Conservation (phyloP, 176 grass and related monocot genomes). For the Eleusine indica region DNA sequence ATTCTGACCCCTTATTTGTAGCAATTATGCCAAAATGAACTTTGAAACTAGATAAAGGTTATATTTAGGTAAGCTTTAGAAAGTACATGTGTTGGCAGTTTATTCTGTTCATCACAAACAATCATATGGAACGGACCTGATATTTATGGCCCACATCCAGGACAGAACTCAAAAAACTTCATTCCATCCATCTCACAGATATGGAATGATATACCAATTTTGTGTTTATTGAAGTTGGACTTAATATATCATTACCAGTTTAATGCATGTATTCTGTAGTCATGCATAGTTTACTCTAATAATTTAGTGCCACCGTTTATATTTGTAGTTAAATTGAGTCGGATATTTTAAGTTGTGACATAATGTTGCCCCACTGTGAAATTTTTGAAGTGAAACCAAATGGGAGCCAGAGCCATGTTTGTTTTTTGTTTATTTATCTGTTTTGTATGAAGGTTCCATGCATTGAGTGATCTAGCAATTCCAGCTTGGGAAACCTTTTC, state of each 20-base stretch:
- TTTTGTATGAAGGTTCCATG: not conserved
- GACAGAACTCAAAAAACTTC: not conserved
- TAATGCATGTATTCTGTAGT: not conserved
- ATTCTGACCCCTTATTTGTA: constrained; percentile 24
- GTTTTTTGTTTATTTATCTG: not conserved
- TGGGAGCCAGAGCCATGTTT: not conserved
- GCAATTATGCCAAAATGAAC: constrained; percentile 24
- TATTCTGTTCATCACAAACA: not conserved
- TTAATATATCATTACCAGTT: not conserved
- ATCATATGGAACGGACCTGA: not conserved
- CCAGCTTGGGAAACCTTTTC: not conserved
- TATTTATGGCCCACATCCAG: not conserved
- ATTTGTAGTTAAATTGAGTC: not conserved
- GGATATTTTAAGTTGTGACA: not conserved
- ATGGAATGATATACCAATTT: not conserved
- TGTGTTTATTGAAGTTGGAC: not conserved
- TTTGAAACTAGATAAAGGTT: not conserved
- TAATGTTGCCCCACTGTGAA: not conserved
- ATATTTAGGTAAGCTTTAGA: not conserved
- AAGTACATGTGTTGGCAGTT: not conserved
- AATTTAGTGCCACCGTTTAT: not conserved
- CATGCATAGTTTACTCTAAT: not conserved
- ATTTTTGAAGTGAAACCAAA: not conserved
- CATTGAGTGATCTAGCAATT: constrained; percentile 16
- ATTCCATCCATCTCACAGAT: not conserved